Base-by-base conservation (phyloP, 768 basidiomycete species). In the Paxillus ammoniavirescens region DNA sequence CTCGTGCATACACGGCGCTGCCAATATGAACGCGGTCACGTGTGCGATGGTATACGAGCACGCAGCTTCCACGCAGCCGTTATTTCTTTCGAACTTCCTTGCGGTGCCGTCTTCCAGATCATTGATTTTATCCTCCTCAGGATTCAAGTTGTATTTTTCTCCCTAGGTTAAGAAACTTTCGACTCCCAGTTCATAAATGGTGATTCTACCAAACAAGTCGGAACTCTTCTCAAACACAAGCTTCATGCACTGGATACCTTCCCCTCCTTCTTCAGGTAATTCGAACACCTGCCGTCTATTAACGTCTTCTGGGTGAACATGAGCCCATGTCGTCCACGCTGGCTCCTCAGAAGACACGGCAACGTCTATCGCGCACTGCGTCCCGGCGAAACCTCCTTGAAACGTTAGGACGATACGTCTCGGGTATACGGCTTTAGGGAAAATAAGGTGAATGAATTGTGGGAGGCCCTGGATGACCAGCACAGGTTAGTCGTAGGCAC, bases 121-220 rank as follows among this genome's bases (percentile, higher is more conserved):
- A 5, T 26, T 2, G 23, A 26, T 26, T 26, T 26, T 26, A 26
- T 26, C 6, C 26, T 26, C 26, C 26, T 26, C 2, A 26, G 26
- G 26, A 26, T 26, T 4, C 26, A 3, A 5, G 18, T 12, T 12
- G 10, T 36, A 17, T 46, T 46, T 9, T 33, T 38, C 9, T 12
- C 54, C 40, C 43, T 30, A 55, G 9, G 38, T 23, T 17, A 37
- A 37, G 18, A 50, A 18, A 1, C 72, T 73, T 51, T 74, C 53
- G 30, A 77, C 30, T 41, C 58, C 64, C 36, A 91, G 61, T 63
- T 90, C 84, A 63, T 91, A 91, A 40, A 91, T 65, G 8, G 82
- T 89, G 42, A 91, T 77, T 68, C 90, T 78, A 49, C 91, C 91
- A 64, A 91, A 93, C 63, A 92, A 88, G 70, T 92, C 91, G 17